Evolutionary conservation across 179 eudicot species (phyloP).

Genomic region (Heliamphora pulchella): DNA sequence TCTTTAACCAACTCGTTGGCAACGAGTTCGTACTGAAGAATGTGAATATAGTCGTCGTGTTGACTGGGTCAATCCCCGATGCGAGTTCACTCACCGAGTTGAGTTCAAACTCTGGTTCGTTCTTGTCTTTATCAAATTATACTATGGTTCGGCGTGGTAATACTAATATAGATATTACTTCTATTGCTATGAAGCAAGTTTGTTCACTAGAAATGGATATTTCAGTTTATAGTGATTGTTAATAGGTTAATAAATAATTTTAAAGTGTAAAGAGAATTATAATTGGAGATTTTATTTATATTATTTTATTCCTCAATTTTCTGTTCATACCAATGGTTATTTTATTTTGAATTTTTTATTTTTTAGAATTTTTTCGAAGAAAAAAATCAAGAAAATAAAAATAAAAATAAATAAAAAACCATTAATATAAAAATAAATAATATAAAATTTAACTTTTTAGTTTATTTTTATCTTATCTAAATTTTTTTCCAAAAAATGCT

Average conservation of each 20-base stretch:
- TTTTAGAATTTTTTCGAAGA: too few species aligned
- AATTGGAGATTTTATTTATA: too few species aligned
- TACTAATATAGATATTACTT: constrained; percentile 38
- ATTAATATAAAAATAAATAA: too few species aligned
- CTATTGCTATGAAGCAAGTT: constrained; percentile 30
- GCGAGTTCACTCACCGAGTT: constrained; percentile 42
- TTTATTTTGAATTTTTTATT: too few species aligned
- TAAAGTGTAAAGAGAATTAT: too few species aligned
- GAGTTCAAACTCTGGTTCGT: constrained; percentile 25
- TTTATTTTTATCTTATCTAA: too few species aligned
- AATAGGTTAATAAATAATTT: background rate
- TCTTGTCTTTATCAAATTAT: constrained; percentile 14
- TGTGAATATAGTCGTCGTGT: constrained; percentile 31
- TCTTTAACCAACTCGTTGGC: constrained; percentile 58
- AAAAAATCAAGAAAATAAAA: too few species aligned
- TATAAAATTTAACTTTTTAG: too few species aligned
- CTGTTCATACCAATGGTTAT: too few species aligned
- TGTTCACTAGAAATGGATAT: constrained; percentile 50
- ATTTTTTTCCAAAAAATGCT: too few species aligned
- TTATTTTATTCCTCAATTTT: too few species aligned
- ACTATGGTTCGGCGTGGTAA: constrained; percentile 46
- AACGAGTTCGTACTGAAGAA: constrained; percentile 42
- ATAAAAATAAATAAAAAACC: too few species aligned
- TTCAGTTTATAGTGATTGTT: constrained; percentile 54
- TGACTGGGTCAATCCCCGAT: constrained; percentile 42